Evolutionary conservation across 2,329 filamentous ascomycete genomes (phyloP).

Genomic region (Cephalotrichum gorgonifer): DNA sequence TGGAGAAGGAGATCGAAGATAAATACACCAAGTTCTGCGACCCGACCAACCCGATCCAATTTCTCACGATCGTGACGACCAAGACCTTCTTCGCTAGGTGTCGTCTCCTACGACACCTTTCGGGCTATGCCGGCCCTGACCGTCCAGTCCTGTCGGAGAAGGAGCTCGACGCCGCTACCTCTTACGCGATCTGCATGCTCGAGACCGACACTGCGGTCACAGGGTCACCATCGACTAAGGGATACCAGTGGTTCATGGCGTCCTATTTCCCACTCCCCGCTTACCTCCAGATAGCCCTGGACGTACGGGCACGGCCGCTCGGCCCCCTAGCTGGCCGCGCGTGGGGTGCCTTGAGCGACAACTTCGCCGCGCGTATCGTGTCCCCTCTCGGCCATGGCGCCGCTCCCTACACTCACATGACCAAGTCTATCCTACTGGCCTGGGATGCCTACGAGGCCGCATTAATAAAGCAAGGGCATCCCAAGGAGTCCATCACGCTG

Average conservation of each 20-base stretch:
- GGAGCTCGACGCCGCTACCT: slow-evolving; percentile 17
- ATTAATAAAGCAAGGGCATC: not conserved
- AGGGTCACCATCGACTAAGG: slow-evolving; percentile 16
- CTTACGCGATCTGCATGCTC: slow-evolving; percentile 21
- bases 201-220: slow-evolving; percentile 24
- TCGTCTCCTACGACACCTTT: slow-evolving; percentile 38
- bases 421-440: not conserved
- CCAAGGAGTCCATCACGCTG: not conserved
- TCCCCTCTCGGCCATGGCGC: not conserved
- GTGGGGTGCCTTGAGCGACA: slow-evolving; percentile 21
- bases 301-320: slow-evolving; percentile 15
- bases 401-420: not conserved
- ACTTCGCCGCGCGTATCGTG: slow-evolving; percentile 15
- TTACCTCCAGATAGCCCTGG: slow-evolving; percentile 26
- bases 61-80: slow-evolving; percentile 25
- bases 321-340: slow-evolving; percentile 14
- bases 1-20: slow-evolving; percentile 32
- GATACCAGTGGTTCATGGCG: slow-evolving; percentile 25
- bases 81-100: slow-evolving; percentile 34
- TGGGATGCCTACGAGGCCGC: not conserved
- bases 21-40: slow-evolving; percentile 33
- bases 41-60: slow-evolving; percentile 25
- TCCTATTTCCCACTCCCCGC: slow-evolving; percentile 28
- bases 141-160: slow-evolving; percentile 14
- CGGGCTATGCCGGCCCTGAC: slow-evolving; percentile 12